Evolutionary conservation across 371 early-diverging fungal species (phyloP).

Genomic region (Haplosporangium sp.): DNA sequence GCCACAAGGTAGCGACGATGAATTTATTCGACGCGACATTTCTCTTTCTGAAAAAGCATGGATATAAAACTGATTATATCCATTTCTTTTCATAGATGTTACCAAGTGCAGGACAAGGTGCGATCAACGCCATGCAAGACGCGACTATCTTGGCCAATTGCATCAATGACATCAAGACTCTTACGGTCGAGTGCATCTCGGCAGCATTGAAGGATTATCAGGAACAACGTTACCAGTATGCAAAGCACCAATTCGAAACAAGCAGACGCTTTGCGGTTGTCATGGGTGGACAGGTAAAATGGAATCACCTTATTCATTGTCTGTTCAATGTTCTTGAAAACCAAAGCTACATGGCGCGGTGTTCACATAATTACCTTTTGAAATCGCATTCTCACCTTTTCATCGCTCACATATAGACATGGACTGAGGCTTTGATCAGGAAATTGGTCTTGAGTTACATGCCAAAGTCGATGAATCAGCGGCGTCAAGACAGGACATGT

Average conservation of each 20-base stretch:
- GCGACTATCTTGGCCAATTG: conserved; percentile 39
- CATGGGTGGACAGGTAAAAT: conserved; percentile 30
- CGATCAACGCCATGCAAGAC: conserved; percentile 46
- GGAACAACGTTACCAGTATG: conserved; percentile 26
- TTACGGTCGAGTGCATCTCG: conserved; percentile 4
- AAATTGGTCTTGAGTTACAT: conserved; percentile 32
- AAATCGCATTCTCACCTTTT: no score
- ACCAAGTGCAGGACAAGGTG: conserved; percentile 42
- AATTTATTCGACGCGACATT: no score
- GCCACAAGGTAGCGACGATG: conserved; percentile 19
- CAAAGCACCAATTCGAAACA: conserved; percentile 27
- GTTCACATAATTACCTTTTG: no score
- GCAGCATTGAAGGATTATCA: conserved; percentile 23
- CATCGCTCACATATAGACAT: no score
- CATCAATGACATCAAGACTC: conserved; percentile 16
- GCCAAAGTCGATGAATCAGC: conserved; percentile 28
- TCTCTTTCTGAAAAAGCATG: no score
- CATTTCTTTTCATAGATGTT: conserved; percentile 21
- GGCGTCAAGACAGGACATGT: conserved; percentile 31
- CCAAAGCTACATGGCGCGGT: no score
- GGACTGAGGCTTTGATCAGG: conserved; percentile 23
- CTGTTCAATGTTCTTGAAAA: background rate
- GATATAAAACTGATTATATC: background rate
- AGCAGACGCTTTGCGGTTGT: conserved; percentile 31
- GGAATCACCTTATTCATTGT: background rate